These are phyloP conservation scores for Drechslerella coelobrocha DNA, from an alignment of 2,329 filamentous ascomycete genomes.

Conservation along the genomic window DNA sequence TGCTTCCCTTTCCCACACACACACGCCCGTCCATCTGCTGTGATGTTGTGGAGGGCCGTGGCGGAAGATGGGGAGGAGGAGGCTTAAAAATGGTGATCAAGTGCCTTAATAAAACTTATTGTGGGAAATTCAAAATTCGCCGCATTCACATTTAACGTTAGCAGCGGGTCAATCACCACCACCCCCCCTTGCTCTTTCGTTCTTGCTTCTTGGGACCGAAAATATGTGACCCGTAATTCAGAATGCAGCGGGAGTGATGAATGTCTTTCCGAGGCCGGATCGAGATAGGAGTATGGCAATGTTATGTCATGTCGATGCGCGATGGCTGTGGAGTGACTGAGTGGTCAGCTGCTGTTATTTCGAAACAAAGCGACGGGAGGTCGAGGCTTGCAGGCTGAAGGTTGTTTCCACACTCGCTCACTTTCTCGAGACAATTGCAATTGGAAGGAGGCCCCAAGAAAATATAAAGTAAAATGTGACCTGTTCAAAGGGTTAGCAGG, in stretches of 20 bases:
- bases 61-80: slow-evolving; percentile 20
- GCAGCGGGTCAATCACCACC: neutral
- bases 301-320: neutral
- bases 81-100: slow-evolving; percentile 45
- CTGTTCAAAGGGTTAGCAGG: slow-evolving; percentile 36
- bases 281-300: slow-evolving; percentile 1
- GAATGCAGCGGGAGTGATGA: slow-evolving; percentile 4
- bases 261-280: slow-evolving; percentile 1
- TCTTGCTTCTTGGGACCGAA: neutral
- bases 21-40: slow-evolving; percentile 22
- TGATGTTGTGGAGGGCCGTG: slow-evolving; percentile 11
- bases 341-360: slow-evolving; percentile 7
- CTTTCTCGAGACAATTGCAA: slow-evolving; percentile 44
- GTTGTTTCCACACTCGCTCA: slow-evolving; percentile 11
- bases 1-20: too few species aligned
- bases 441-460: neutral
- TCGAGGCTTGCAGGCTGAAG: slow-evolving; percentile 16
- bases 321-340: neutral
- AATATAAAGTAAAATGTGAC: slow-evolving; percentile 16
- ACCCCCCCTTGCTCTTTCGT: neutral
- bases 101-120: slow-evolving; percentile 21
- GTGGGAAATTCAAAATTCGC: slow-evolving; percentile 7
- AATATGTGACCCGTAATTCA: neutral
- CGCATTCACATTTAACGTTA: slow-evolving; percentile 3
- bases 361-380: slow-evolving; percentile 5